phyloP scores from a whole-genome alignment of 495 filamentous ascomycete genomes.

The Hypoxylon fuscum region DNA sequence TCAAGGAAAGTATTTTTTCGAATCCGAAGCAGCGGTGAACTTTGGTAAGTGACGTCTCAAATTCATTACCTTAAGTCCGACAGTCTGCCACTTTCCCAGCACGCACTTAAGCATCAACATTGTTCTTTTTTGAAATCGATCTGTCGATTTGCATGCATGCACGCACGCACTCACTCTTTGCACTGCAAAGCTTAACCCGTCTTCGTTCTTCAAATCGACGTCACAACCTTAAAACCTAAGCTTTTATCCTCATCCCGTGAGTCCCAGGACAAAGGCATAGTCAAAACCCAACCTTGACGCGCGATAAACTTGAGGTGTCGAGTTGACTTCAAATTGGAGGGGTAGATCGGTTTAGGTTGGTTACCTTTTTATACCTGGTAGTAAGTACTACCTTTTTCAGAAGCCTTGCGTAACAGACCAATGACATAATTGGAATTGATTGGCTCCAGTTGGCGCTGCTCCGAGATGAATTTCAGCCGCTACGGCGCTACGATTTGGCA shows the following conservation, averaged over 20 bases:
- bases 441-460: constrained; percentile 25
- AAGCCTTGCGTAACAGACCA: constrained; percentile 27
- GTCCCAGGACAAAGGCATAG: not conserved
- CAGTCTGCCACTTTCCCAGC: no score
- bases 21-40: constrained; percentile 35
- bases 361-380: not conserved
- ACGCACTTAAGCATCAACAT: no score
- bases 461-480: constrained; percentile 31
- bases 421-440: constrained; percentile 39
- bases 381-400: constrained; percentile 1
- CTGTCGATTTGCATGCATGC: no score
- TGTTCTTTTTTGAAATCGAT: no score
- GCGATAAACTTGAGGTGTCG: constrained; percentile 23
- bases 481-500: constrained; percentile 10
- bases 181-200: no score
- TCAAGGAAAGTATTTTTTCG: no score
- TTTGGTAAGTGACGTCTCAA: constrained; percentile 4
- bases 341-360: constrained; percentile 18
- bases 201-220: constrained; percentile 11
- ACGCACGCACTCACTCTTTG: no score
- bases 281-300: constrained; percentile 9
- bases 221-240: no score
- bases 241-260: constrained; percentile 1
- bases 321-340: constrained; percentile 22
- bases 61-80: no score